phyloP scores from a whole-genome alignment of 108 stramenopile species.

The Aurantiochytrium sp. region DNA sequence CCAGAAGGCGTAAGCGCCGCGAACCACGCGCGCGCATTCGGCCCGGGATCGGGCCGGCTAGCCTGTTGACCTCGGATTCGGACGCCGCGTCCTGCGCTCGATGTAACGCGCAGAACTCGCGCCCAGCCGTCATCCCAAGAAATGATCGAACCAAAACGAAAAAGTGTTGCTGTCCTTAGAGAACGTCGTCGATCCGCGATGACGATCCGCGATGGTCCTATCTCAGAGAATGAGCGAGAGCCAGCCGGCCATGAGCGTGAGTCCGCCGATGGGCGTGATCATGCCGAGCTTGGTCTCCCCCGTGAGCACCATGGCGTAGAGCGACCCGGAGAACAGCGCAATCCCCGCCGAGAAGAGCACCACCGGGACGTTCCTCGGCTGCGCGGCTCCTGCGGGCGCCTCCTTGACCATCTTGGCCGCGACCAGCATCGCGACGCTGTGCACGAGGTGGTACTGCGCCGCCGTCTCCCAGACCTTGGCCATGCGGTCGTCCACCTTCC shows the following conservation, averaged over 20 bases:
- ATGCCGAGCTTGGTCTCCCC: neutral
- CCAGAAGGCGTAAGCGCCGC: too few species aligned
- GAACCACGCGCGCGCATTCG: too few species aligned
- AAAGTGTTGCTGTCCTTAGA: too few species aligned
- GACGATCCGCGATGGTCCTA: neutral
- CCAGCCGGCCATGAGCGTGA: neutral
- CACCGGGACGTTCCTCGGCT: neutral
- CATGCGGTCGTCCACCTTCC: slow-evolving; percentile 11
- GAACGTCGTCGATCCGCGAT: too few species aligned
- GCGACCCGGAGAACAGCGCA: neutral
- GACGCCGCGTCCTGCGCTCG: too few species aligned
- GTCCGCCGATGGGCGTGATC: slow-evolving; percentile 8
- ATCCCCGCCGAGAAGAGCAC: neutral
- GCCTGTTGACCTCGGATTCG: too few species aligned
- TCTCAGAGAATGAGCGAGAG: neutral
- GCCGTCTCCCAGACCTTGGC: slow-evolving; percentile 3
- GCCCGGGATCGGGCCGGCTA: too few species aligned
- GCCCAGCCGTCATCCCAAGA: too few species aligned
- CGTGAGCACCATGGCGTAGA: slow-evolving; percentile 27
- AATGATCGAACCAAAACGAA: too few species aligned
- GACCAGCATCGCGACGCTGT: neutral
- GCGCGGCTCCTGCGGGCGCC: neutral
- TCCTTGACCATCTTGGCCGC: neutral
- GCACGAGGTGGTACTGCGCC: neutral
- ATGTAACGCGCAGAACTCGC: too few species aligned